Percentiles rank a stretch among this genome's conserved stretches.
phyloP scores from a whole-genome alignment of 1,139 yeast species.

The Geotrichum bryndzae region DNA sequence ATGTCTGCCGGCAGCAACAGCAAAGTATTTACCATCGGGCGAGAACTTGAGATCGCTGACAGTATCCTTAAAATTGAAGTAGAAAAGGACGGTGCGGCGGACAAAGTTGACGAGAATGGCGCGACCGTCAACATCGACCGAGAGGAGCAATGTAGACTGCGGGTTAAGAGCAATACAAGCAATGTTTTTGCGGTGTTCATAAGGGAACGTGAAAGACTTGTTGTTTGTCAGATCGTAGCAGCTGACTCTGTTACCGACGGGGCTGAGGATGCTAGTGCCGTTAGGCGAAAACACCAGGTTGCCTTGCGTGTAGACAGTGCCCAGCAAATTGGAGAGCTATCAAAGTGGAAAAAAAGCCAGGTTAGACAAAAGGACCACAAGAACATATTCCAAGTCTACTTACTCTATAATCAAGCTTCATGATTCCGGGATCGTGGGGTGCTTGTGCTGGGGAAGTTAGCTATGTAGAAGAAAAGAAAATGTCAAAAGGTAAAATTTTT shows the following conservation, averaged over 20 bases:
- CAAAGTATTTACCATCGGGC: constrained; percentile 84
- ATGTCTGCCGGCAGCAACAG: constrained; percentile 75
- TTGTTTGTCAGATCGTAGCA: constrained; percentile 82
- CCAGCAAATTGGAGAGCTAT: constrained; percentile 76
- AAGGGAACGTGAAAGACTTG: constrained; percentile 81
- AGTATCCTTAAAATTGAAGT: constrained; percentile 81
- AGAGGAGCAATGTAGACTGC: constrained; percentile 72
- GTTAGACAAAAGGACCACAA: neutral
- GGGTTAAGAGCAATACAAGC: constrained; percentile 73
- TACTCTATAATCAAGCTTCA: constrained; percentile 32
- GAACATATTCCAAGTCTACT: constrained; percentile 3
- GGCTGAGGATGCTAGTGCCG: constrained; percentile 77
- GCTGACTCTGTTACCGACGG: constrained; percentile 90
- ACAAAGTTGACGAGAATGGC: constrained; percentile 84
- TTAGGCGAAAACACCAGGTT: constrained; percentile 82
- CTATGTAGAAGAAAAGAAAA: neutral
- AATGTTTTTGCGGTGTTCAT: constrained; percentile 87
- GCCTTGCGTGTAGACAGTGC: constrained; percentile 91
- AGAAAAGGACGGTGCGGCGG: constrained; percentile 84
- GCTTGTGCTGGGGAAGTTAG: neutral
- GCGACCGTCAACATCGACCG: constrained; percentile 84
- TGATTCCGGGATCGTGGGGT: constrained; percentile 8
- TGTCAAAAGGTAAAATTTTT: neutral
- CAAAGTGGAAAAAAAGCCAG: constrained; percentile 14
- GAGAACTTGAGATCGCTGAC: constrained; percentile 76